Evolutionary conservation across 2,329 filamentous ascomycete genomes (phyloP).

Genomic region (Venturia nashicola): DNA sequence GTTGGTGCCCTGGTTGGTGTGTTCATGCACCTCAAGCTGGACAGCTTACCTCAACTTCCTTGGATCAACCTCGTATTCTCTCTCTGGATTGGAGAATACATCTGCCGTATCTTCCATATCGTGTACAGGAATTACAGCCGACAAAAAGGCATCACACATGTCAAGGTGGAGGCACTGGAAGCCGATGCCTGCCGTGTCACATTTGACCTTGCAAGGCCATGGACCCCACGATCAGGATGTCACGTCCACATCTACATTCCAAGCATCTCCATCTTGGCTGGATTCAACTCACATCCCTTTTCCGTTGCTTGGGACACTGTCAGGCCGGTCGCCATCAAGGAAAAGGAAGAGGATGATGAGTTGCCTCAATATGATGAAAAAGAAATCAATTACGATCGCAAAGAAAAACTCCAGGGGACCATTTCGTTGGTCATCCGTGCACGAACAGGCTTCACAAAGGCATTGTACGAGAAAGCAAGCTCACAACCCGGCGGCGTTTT

Average conservation of each 20-base stretch:
- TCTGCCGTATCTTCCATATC: slow-evolving; percentile 35
- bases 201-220: slow-evolving; percentile 43
- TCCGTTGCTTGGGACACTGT: slow-evolving; percentile 32
- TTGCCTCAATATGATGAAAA: slow-evolving; percentile 12
- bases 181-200: slow-evolving; percentile 49
- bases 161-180: slow-evolving; percentile 46
- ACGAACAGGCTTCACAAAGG: slow-evolving; percentile 60
- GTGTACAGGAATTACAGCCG: slow-evolving; percentile 41
- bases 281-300: slow-evolving; percentile 36
- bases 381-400: slow-evolving; percentile 6
- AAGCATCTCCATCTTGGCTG: slow-evolving; percentile 33
- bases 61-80: slow-evolving; percentile 63
- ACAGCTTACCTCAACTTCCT: slow-evolving; percentile 53
- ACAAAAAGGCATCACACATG: slow-evolving; percentile 34
- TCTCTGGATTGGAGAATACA: slow-evolving; percentile 63
- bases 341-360: slow-evolving; percentile 9
- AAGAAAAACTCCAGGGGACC: slow-evolving; percentile 13
- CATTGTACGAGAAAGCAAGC: slow-evolving; percentile 53
- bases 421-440: slow-evolving; percentile 64
- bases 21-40: slow-evolving; percentile 64
- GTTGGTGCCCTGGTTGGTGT: slow-evolving; percentile 56
- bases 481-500: slow-evolving; percentile 35
- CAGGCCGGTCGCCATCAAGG: not conserved
- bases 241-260: slow-evolving; percentile 52
- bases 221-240: slow-evolving; percentile 41